These are phyloP conservation scores for Phytophthora parvispora DNA, from an alignment of 352 stramenopile species.

Conservation along the genomic window DNA sequence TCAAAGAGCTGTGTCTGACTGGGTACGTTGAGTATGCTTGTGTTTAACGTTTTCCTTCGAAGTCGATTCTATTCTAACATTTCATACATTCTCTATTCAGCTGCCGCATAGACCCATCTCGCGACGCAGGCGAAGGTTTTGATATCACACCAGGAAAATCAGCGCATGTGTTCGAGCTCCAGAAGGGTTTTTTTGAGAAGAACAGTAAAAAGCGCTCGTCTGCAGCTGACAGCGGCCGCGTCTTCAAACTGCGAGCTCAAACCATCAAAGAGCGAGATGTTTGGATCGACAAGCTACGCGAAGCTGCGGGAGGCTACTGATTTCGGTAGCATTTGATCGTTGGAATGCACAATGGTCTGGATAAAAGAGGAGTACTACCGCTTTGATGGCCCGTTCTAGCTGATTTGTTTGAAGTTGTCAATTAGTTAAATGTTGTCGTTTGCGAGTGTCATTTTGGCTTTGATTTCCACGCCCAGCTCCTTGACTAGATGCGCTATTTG, in stretches of 20 bases:
- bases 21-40: constrained; percentile 47
- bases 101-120: constrained; percentile 77
- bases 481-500: constrained; percentile 5
- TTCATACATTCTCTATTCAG: constrained; percentile 33
- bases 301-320: constrained; percentile 59
- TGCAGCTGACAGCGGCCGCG: constrained; percentile 71
- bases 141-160: constrained; percentile 81
- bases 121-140: constrained; percentile 85
- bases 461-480: constrained; percentile 6
- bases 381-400: constrained; percentile 3
- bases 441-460: not conserved
- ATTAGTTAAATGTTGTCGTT: constrained; percentile 11
- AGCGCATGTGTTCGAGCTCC: constrained; percentile 78
- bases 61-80: too few species aligned
- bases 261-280: constrained; percentile 86
- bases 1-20: constrained; percentile 86
- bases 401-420: not conserved
- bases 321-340: not conserved
- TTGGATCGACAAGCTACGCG: constrained; percentile 84
- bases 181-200: constrained; percentile 84
- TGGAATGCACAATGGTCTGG: not conserved
- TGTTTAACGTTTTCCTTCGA: not conserved
- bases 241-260: constrained; percentile 88
- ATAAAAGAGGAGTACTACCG: not conserved
- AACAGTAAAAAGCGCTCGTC: constrained; percentile 84